Evolutionary conservation across 768 basidiomycete genomes (phyloP).

Genomic region (Russula sp.): DNA sequence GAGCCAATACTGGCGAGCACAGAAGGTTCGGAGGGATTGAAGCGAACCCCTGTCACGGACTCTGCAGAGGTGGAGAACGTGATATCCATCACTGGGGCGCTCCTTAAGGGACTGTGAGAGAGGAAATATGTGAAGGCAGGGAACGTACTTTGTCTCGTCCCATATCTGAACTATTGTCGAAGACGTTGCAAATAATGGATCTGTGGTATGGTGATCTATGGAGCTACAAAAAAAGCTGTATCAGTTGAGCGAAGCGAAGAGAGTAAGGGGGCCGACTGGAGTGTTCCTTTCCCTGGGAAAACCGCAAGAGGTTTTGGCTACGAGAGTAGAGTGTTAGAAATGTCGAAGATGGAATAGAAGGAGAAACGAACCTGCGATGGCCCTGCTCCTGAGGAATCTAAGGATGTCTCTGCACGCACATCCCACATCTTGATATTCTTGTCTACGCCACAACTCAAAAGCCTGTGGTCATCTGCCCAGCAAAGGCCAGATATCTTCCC

Average conservation of each 20-base stretch:
- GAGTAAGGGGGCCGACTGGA: slow-evolving; percentile 65
- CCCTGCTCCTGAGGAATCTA: slow-evolving; percentile 38
- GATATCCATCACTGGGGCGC: slow-evolving; percentile 79
- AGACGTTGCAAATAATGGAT: slow-evolving; percentile 90
- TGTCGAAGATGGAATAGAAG: not conserved
- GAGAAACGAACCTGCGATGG: slow-evolving; percentile 40
- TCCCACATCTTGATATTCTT: slow-evolving; percentile 82
- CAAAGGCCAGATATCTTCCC: slow-evolving; percentile 82
- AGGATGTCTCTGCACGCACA: slow-evolving; percentile 35
- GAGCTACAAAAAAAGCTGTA: slow-evolving; percentile 49
- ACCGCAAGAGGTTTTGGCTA: slow-evolving; percentile 61
- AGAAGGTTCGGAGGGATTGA: slow-evolving; percentile 92
- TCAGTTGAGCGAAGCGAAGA: slow-evolving; percentile 4
- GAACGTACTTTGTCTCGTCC: slow-evolving; percentile 92
- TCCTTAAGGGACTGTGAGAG: slow-evolving; percentile 46
- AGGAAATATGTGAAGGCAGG: not conserved
- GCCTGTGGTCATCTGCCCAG: slow-evolving; percentile 59
- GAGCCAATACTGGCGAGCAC: slow-evolving; percentile 94
- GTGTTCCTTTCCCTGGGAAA: slow-evolving; percentile 82
- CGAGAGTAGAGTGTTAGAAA: slow-evolving; percentile 19
- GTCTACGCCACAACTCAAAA: slow-evolving; percentile 82
- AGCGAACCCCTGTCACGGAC: slow-evolving; percentile 82
- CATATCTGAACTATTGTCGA: slow-evolving; percentile 93
- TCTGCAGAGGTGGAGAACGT: slow-evolving; percentile 86
- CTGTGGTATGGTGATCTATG: slow-evolving; percentile 89